phyloP scores from a whole-genome alignment of 2,329 filamentous ascomycete species.

The Colletotrichum orbiculare region DNA sequence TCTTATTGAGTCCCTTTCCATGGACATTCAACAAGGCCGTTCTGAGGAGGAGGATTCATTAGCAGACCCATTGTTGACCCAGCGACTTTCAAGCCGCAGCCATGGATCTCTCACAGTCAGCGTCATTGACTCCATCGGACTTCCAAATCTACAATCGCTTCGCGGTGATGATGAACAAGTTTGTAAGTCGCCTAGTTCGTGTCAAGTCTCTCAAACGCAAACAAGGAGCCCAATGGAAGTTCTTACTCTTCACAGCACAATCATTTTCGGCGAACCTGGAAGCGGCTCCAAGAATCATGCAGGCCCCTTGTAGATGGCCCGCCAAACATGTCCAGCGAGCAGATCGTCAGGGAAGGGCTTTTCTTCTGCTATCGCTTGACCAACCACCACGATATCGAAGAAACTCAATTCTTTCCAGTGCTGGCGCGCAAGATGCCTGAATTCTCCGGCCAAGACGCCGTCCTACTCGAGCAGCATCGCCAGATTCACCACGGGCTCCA shows the following conservation, averaged over 20 bases:
- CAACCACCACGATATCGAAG: conserved; percentile 84
- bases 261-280: conserved; percentile 81
- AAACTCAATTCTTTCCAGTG: conserved; percentile 81
- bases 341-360: conserved; percentile 75
- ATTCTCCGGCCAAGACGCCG: conserved; percentile 65
- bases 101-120: too few species aligned
- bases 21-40: too few species aligned
- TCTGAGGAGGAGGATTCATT: too few species aligned
- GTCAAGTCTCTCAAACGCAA: neutral
- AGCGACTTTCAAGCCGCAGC: too few species aligned
- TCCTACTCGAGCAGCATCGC: conserved; percentile 79
- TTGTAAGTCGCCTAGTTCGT: conserved; percentile 57
- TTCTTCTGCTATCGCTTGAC: conserved; percentile 76
- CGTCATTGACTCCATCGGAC: conserved; percentile 69
- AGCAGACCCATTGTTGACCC: too few species aligned
- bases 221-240: neutral
- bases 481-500: conserved; percentile 83
- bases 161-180: conserved; percentile 79
- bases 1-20: too few species aligned
- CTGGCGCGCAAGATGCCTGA: conserved; percentile 83
- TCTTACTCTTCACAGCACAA: conserved; percentile 66
- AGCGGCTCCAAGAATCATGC: conserved; percentile 72
- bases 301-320: conserved; percentile 64
- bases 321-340: conserved; percentile 66
- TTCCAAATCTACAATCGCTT: conserved; percentile 77